These are phyloP conservation scores for Colletotrichum orbiculare DNA, from an alignment of 2,329 filamentous ascomycete genomes.

Conservation along the genomic window DNA sequence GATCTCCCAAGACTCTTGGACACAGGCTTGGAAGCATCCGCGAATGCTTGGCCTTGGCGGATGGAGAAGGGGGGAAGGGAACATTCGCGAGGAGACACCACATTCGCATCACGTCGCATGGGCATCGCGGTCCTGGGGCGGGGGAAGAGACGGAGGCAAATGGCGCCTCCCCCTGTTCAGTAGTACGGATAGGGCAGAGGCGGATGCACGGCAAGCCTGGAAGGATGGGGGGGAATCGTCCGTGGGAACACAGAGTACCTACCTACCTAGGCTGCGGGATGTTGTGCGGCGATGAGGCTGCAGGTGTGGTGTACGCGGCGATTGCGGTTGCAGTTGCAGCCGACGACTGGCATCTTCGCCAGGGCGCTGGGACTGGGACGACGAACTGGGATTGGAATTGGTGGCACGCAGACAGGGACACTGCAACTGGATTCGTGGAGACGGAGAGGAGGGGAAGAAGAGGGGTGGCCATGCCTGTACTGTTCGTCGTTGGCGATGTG, in stretches of 20 bases:
- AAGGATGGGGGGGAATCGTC: conserved; percentile 12
- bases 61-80: conserved; percentile 3
- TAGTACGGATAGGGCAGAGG: conserved; percentile 27
- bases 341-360: conserved; percentile 28
- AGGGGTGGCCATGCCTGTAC: no score
- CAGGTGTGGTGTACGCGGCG: conserved; percentile 23
- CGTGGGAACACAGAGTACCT: conserved; percentile 6
- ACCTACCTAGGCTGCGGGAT: not conserved
- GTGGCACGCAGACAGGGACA: conserved; percentile 23
- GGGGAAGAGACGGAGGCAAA: not conserved
- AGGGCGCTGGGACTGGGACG: not conserved
- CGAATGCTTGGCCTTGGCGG: conserved; percentile 7
- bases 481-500: no score
- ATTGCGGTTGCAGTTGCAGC: conserved; percentile 30
- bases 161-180: conserved; percentile 1
- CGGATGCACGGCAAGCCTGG: conserved; percentile 29
- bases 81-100: no score
- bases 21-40: conserved; percentile 21
- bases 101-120: no score
- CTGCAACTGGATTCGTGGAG: conserved; percentile 31
- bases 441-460: conserved; percentile 19
- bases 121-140: not conserved
- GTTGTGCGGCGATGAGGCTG: conserved; percentile 33
- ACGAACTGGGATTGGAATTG: conserved; percentile 18
- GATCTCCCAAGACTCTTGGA: conserved; percentile 35